phyloP scores from a whole-genome alignment of 352 stramenopile species.

The Globisporangium lucens region DNA sequence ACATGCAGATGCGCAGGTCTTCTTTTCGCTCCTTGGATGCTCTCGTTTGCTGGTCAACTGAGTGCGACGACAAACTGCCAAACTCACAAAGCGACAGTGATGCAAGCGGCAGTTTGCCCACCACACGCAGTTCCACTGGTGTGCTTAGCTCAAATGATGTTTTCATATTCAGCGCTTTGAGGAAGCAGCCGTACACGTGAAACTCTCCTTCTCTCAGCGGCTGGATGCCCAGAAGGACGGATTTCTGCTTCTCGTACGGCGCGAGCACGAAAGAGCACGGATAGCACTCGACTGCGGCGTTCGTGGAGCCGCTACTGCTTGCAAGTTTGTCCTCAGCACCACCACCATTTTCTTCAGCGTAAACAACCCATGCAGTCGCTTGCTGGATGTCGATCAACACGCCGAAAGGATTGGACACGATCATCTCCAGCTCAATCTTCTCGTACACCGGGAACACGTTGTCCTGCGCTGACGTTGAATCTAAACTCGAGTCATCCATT shows the following conservation, averaged over 20 bases:
- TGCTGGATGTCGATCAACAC: slow-evolving; percentile 64
- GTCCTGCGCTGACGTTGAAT: slow-evolving; percentile 26
- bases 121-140: slow-evolving; percentile 34
- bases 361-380: slow-evolving; percentile 48
- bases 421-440: slow-evolving; percentile 50
- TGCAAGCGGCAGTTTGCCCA: slow-evolving; percentile 42
- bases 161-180: slow-evolving; percentile 59
- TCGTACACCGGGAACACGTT: slow-evolving; percentile 52
- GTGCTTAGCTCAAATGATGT: slow-evolving; percentile 41
- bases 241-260: slow-evolving; percentile 52
- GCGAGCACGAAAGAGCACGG: slow-evolving; percentile 43
- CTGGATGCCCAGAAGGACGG: slow-evolving; percentile 44
- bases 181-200: slow-evolving; percentile 50
- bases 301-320: not conserved
- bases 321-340: not conserved
- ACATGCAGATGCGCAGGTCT: slow-evolving; percentile 57
- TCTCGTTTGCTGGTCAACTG: not conserved
- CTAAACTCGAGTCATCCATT: slow-evolving; percentile 6
- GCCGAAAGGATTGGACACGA: slow-evolving; percentile 63
- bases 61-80: slow-evolving; percentile 25
- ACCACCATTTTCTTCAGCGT: slow-evolving; percentile 7
- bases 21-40: not conserved
- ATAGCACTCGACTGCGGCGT: slow-evolving; percentile 48
- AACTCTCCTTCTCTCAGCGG: slow-evolving; percentile 42
- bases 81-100: slow-evolving; percentile 49